Evolutionary conservation across 331 rosid genomes (phyloP), one percentile per base, ranked within the genome.

Genomic region (Malus hybrid): DNA sequence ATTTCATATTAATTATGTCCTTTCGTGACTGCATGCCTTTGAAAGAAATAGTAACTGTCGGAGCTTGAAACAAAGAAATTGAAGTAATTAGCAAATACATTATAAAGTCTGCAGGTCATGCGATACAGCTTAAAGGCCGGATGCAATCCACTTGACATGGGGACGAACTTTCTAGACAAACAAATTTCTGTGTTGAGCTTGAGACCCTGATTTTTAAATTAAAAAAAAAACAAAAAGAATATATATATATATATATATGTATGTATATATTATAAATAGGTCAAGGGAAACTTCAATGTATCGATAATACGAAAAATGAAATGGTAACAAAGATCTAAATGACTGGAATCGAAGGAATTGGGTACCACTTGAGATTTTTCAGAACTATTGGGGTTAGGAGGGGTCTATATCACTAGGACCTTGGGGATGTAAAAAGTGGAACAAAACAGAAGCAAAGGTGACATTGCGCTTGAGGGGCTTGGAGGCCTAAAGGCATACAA

Each of bases 351-450:
- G 8, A 20, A 71, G 15, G 24, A 20, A 15, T 18, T 34, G 6
- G 39, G 69, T 42, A 27, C n/a, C 44, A 19, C 29, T 66, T n/a
- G 13, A 18, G 29, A 34, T 36, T 66, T 66, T 10, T 34, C 4
- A 28, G 2, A 24, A 10, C 1, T 31, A 28, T 10, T 18, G 32
- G 29, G 70, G 56, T 15, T 29, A 36, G 29, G 19, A 59, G 55
- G 68, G 20, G 7, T 63, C 77, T 5, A 39, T 34, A 42, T 79
- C 80, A 59, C 5, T 27, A 14, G 75, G 90, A 71, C 84, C 82
- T 64, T 34, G 34, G 87, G 91, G 72, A 76, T 65, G 71, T 79
- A 15, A 80, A 86, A 90, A 85, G 90, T 80, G 92, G 85, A 73
- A 83, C 97, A 87, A 27, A 65, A 39, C 19, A 79, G 83, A 81